phyloP scores from a whole-genome alignment of 768 basidiomycete genomes.

The Fibroporia radiculosa region DNA sequence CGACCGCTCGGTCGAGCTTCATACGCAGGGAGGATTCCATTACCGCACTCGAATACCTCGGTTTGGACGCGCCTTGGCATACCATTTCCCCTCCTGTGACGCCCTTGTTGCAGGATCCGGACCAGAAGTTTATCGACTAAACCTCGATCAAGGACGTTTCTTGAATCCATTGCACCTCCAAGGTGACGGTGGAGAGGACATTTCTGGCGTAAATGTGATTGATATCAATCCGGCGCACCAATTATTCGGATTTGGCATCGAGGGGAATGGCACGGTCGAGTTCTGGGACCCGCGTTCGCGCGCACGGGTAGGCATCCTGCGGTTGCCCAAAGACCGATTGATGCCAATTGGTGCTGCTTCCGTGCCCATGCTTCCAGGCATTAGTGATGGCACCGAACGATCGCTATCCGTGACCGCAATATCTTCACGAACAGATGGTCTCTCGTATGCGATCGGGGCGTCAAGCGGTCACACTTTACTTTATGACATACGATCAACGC shows the following conservation, averaged over 20 bases:
- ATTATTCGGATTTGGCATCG: constrained; percentile 81
- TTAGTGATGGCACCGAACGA: constrained; percentile 25
- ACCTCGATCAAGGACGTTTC: constrained; percentile 92
- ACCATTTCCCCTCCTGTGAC: constrained; percentile 92
- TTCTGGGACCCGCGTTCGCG: constrained; percentile 95
- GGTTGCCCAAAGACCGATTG: constrained; percentile 49
- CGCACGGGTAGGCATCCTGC: constrained; percentile 59
- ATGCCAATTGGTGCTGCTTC: constrained; percentile 30
- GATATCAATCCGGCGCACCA: constrained; percentile 94
- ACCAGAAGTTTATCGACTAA: constrained; percentile 85
- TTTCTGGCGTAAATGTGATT: constrained; percentile 82
- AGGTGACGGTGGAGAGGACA: constrained; percentile 41
- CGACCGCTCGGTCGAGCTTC: constrained; percentile 89
- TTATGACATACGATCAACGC: constrained; percentile 85
- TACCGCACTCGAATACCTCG: constrained; percentile 91
- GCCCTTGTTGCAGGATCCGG: constrained; percentile 81
- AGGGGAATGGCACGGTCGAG: constrained; percentile 81
- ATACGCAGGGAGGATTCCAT: constrained; percentile 90
- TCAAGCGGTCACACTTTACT: constrained; percentile 91
- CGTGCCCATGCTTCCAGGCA: constrained; percentile 26
- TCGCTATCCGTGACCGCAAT: constrained; percentile 74
- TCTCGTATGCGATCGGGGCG: constrained; percentile 92
- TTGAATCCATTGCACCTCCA: constrained; percentile 69
- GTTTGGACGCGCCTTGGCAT: constrained; percentile 86
- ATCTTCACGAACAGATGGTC: constrained; percentile 76